phyloP scores from a whole-genome alignment of 2,329 filamentous ascomycete species.

The Penicillium sp. region DNA sequence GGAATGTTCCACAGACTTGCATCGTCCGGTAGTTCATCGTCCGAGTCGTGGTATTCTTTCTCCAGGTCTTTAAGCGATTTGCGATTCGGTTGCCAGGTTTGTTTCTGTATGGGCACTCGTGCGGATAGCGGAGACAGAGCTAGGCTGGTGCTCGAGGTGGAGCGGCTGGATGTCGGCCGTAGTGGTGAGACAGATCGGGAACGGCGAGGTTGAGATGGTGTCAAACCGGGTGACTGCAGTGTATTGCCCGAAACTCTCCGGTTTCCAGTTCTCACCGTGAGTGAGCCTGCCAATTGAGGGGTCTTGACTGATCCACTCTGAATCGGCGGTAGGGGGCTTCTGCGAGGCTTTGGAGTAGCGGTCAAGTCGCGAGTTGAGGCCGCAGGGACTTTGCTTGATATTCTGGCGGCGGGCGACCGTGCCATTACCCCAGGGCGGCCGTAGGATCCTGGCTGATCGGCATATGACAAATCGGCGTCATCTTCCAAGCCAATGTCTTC shows the following conservation, averaged over 20 bases:
- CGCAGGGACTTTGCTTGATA: constrained; percentile 28
- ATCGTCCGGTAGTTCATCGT: constrained; percentile 52
- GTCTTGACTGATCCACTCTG: constrained; percentile 28
- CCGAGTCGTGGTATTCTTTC: constrained; percentile 51
- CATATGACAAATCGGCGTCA: constrained; percentile 49
- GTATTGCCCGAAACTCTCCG: constrained; percentile 23
- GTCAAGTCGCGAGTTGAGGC: constrained; percentile 38
- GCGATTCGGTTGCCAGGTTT: constrained; percentile 45
- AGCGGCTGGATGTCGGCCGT: constrained; percentile 25
- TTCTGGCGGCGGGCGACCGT: constrained; percentile 28
- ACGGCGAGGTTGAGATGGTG: constrained; percentile 30
- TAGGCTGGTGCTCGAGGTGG: constrained; percentile 28
- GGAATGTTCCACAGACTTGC: constrained; percentile 52
- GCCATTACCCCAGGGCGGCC: constrained; percentile 24
- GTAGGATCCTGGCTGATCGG: constrained; percentile 30
- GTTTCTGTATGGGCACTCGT: constrained; percentile 32
- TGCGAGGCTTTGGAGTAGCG: constrained; percentile 24
- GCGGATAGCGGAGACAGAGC: constrained; percentile 27
- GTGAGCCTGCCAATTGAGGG: constrained; percentile 27
- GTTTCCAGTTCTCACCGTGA: constrained; percentile 24
- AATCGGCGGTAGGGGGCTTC: constrained; percentile 23
- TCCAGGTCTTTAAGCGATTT: constrained; percentile 50
- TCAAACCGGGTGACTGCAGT: constrained; percentile 26
- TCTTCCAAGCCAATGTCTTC: constrained; percentile 89
- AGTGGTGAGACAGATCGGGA: constrained; percentile 33